phyloP scores from a whole-genome alignment of 352 stramenopile genomes.

The Globisporangium alternatum region DNA sequence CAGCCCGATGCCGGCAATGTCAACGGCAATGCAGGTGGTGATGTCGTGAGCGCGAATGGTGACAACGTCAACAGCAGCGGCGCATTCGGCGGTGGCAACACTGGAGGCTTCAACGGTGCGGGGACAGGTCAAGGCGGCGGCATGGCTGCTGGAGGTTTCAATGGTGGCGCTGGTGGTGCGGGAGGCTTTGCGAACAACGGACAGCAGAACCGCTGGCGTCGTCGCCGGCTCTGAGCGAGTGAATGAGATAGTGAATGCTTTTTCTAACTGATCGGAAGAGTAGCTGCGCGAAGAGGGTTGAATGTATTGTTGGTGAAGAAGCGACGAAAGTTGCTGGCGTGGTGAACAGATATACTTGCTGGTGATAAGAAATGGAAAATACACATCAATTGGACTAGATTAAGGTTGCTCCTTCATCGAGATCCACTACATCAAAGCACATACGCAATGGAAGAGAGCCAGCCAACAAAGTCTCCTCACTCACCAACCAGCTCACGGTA shows the following conservation, averaged over 20 bases:
- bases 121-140: neutral
- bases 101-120: neutral
- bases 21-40: too few relatives aligned
- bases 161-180: too few relatives aligned
- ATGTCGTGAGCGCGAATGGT: too few relatives aligned
- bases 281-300: neutral
- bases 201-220: conserved; percentile 8
- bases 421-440: neutral
- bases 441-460: neutral
- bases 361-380: too few relatives aligned
- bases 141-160: neutral
- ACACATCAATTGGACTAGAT: too few relatives aligned
- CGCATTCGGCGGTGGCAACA: neutral
- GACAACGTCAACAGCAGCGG: too few relatives aligned
- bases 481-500: neutral
- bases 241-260: neutral
- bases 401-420: neutral
- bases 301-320: too few relatives aligned
- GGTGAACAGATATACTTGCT: too few relatives aligned
- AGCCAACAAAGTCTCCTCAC: neutral
- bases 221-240: conserved; percentile 6
- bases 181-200: conserved; percentile 1
- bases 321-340: too few relatives aligned
- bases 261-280: neutral
- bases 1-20: too few relatives aligned